Evolutionary conservation across 306 rosid genomes (phyloP).

Genomic region (Myrica gale): DNA sequence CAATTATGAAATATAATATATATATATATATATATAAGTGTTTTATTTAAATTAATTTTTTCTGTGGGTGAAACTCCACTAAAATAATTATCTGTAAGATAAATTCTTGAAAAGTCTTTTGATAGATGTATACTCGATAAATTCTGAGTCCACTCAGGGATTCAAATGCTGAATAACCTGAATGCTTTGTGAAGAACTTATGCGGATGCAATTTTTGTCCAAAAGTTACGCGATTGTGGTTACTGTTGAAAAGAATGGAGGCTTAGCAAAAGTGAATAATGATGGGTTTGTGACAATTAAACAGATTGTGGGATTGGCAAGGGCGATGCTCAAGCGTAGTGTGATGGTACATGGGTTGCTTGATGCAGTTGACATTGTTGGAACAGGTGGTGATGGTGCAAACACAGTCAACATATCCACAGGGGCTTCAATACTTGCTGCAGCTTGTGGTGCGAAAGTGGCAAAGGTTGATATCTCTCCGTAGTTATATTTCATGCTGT

Average conservation of each 20-base stretch:
- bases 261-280: background rate
- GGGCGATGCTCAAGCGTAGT: constrained; percentile 75
- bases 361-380: constrained; percentile 92
- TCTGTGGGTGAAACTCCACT: background rate
- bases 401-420: constrained; percentile 94
- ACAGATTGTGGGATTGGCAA: constrained; percentile 88
- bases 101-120: background rate
- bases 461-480: constrained; percentile 61
- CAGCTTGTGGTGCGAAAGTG: constrained; percentile 94
- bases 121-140: background rate
- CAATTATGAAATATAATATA: background rate
- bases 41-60: background rate
- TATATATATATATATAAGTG: background rate
- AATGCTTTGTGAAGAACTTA: background rate
- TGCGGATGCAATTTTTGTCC: background rate
- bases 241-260: constrained; percentile 1
- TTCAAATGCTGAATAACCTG: background rate
- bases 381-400: constrained; percentile 96
- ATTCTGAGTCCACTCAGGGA: background rate
- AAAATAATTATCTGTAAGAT: background rate
- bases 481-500: background rate
- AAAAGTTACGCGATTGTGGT: background rate
- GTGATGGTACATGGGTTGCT: constrained; percentile 70
- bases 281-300: constrained; percentile 21
- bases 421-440: constrained; percentile 83